Evolutionary conservation across 345 rosid species (phyloP).

Genomic region (Diplotaxis tenuifolia): DNA sequence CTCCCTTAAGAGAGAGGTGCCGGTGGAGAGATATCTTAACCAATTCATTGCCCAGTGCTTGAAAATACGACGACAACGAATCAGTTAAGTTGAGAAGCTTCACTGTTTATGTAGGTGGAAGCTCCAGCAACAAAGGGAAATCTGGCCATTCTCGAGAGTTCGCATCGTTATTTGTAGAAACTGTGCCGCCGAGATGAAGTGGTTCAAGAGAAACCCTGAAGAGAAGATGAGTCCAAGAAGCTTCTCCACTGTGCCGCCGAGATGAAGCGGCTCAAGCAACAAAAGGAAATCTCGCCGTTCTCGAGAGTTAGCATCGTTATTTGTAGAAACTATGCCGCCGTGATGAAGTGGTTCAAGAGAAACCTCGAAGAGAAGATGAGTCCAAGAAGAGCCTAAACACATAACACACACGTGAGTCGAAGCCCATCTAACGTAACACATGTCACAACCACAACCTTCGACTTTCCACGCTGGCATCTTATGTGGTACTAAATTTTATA

Average conservation of each 20-base stretch:
- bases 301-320: constrained; percentile 43
- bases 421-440: no score
- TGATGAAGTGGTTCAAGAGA: no score
- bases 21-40: no score
- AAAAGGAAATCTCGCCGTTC: constrained; percentile 58
- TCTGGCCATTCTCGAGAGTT: constrained; percentile 50
- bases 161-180: constrained; percentile 46
- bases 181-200: constrained; percentile 43
- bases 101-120: constrained; percentile 56
- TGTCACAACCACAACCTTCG: no score
- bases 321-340: constrained; percentile 52
- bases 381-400: no score
- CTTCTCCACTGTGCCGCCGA: no score
- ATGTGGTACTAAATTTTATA: no score
- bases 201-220: constrained; percentile 34
- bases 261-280: constrained; percentile 60
- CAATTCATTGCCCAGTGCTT: neutral
- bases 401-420: no score
- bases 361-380: no score
- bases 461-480: no score
- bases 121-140: constrained; percentile 66
- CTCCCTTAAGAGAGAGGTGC: constrained; percentile 10
- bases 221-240: no score
- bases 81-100: constrained; percentile 61
- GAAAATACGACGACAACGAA: constrained; percentile 31